Conservation (phyloP, 1,284 basidiomycete species). For the Rhodofomes roseus region DNA sequence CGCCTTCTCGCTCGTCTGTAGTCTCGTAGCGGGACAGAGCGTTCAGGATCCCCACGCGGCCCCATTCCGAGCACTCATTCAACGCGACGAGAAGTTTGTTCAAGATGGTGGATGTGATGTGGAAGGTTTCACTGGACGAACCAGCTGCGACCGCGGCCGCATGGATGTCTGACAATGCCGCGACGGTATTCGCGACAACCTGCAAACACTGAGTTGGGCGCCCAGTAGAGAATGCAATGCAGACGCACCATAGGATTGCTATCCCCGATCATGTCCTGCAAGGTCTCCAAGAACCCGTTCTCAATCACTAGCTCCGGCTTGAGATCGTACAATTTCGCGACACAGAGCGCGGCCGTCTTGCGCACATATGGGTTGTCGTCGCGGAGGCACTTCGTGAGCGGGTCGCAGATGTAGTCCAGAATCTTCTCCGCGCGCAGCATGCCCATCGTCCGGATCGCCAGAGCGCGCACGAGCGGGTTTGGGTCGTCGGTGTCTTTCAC, state of each 20-base stretch:
- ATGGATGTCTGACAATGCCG: constrained; percentile 94
- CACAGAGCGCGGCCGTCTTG: constrained; percentile 94
- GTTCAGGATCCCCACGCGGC: constrained; percentile 88
- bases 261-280: constrained; percentile 91
- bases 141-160: constrained; percentile 52
- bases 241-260: constrained; percentile 90
- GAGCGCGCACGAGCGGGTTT: constrained; percentile 93
- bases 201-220: constrained; percentile 28
- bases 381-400: constrained; percentile 84
- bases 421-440: constrained; percentile 97
- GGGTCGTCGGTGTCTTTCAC: constrained; percentile 96
- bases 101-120: constrained; percentile 78
- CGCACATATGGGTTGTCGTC: constrained; percentile 98
- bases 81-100: constrained; percentile 92
- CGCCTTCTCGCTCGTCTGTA: constrained; percentile 88
- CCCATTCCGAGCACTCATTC: constrained; percentile 99
- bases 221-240: background rate
- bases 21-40: constrained; percentile 84
- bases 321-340: constrained; percentile 95
- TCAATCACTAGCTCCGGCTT: constrained; percentile 95
- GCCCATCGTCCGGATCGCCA: constrained; percentile 98
- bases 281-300: constrained; percentile 88
- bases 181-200: constrained; percentile 96
- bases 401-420: constrained; percentile 96
- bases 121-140: constrained; percentile 70